Base-by-base conservation (phyloP, 768 basidiomycete genomes). In the Lentinula aciculospora region DNA sequence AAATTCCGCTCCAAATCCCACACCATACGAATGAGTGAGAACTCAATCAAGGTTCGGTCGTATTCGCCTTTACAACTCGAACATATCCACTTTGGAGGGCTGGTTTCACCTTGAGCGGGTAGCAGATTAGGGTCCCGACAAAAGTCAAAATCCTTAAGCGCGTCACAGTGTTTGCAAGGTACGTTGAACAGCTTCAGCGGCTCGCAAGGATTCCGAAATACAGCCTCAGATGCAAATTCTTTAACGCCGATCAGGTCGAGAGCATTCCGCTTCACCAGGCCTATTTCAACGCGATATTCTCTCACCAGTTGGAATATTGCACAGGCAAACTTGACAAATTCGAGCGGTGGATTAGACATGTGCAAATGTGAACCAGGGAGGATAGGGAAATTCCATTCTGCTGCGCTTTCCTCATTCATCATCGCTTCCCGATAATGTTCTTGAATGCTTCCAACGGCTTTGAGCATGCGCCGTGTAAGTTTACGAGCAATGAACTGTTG, bases 131-230 rank as follows among this genome's bases (percentile, higher is more conserved):
- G 80, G 71, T 98, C 96, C 15, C 96, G 84, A 68, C 96, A 98
- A 66, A 99, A 90, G 70, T 99, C 97, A 65, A 99, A 91, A 68
- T 96, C 94, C 2, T 89, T 83, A 59, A 94, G 78, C 13, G 76
- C 72, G 68, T 94, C 94, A 72, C 92, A 98, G 65, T 86, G 82
- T 40, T 82, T 84, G 68, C 96, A 98, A 29, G 95, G 90, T 36
- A 98, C 88, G 68, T 91, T 91, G 44, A 85, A 76, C 27, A 98
- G 70, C 63, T 89, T 88, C 56, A 96, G 79, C 8, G 91, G 84
- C 67, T 93, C 88, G 73, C 94, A 98, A 0, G 95, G 95, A 68
- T 97, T 97, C 54, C 84, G 83, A 78, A 95, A 99, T 1, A 79
- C 70, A 3, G 94, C 94, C 50, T 94, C 90, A 53, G 75, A 74